A percentile compares a stretch with the other conserved stretches of the same genome.
Evolutionary conservation across 352 stramenopile genomes (phyloP).

Genomic region (Globisporangium parvum): DNA sequence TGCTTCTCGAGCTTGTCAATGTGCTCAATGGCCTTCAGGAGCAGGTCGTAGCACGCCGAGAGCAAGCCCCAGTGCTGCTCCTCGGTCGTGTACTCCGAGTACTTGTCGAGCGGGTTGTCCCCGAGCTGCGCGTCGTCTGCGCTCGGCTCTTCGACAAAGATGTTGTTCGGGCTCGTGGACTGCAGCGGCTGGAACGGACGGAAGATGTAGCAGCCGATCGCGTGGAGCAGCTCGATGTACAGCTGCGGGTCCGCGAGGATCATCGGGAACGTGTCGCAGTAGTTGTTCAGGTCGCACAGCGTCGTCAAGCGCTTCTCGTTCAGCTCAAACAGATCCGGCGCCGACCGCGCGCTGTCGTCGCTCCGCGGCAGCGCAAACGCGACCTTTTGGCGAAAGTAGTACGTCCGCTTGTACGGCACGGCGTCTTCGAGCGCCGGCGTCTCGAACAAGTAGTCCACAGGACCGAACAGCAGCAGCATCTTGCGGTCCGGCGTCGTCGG

Average conservation of each 20-base stretch:
- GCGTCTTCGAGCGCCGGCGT: conserved; percentile 73
- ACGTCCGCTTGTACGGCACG: conserved; percentile 77
- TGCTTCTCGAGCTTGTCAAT: conserved; percentile 88
- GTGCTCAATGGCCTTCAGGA: conserved; percentile 83
- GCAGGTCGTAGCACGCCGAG: conserved; percentile 73
- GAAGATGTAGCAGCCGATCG: conserved; percentile 81
- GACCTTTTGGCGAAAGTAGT: conserved; percentile 82
- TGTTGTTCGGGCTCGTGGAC: conserved; percentile 54
- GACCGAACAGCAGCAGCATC: conserved; percentile 53
- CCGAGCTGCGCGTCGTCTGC: conserved; percentile 43
- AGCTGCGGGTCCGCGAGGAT: conserved; percentile 77
- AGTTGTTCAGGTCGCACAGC: conserved; percentile 80
- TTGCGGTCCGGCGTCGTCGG: conserved; percentile 60
- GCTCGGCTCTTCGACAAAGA: conserved; percentile 80
- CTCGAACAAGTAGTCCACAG: conserved; percentile 69
- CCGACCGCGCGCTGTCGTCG: conserved; percentile 36
- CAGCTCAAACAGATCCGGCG: conserved; percentile 73
- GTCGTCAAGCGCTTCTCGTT: conserved; percentile 80
- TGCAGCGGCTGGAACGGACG: conserved; percentile 53
- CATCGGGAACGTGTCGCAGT: conserved; percentile 79
- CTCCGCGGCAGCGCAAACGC: conserved; percentile 68
- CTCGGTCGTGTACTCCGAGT: conserved; percentile 78
- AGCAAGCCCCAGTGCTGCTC: conserved; percentile 80
- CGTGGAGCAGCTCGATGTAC: conserved; percentile 74
- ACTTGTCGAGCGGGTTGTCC: conserved; percentile 78